A percentile compares a stretch with the other conserved stretches of the same genome.
These are phyloP conservation scores for Scedosporium apiospermum DNA, from an alignment of 2,329 filamentous ascomycete genomes.

Conservation along the genomic window DNA sequence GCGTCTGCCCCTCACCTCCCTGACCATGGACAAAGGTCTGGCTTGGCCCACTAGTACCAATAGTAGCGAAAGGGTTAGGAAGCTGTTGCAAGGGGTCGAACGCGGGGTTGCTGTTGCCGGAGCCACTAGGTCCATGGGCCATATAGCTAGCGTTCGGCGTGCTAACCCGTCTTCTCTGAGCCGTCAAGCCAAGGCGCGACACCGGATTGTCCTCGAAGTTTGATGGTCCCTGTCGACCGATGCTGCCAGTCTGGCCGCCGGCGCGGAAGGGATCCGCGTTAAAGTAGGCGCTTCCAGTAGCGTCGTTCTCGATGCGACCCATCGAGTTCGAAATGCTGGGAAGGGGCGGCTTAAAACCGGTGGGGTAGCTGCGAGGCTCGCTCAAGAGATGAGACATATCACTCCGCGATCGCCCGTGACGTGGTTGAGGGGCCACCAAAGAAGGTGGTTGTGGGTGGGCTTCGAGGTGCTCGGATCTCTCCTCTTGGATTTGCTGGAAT, in stretches of 20 bases:
- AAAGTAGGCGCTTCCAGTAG: not conserved
- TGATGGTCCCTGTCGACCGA: not conserved
- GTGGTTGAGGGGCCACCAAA: not conserved
- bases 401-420: slow-evolving; percentile 3
- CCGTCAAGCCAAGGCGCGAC: not conserved
- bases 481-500: slow-evolving; percentile 24
- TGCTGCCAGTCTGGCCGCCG: not conserved
- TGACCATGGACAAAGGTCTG: not conserved
- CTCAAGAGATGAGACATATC: slow-evolving; percentile 1
- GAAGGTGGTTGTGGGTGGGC: slow-evolving; percentile 7
- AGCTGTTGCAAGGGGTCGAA: not conserved
- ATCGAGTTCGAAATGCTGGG: not conserved
- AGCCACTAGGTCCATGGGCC: not conserved
- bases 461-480: slow-evolving; percentile 14
- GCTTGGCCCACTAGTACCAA: not conserved
- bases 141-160: not conserved
- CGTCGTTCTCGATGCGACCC: not conserved
- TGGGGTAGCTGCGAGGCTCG: not conserved
- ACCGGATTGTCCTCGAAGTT: not conserved
- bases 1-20: not conserved
- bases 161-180: not conserved
- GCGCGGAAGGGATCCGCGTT: not conserved
- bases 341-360: not conserved
- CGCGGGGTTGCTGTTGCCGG: not conserved
- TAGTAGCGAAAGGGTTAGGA: not conserved